Evolutionary conservation across 352 stramenopile species (phyloP).

Genomic region (Phytophthora kernoviae): DNA sequence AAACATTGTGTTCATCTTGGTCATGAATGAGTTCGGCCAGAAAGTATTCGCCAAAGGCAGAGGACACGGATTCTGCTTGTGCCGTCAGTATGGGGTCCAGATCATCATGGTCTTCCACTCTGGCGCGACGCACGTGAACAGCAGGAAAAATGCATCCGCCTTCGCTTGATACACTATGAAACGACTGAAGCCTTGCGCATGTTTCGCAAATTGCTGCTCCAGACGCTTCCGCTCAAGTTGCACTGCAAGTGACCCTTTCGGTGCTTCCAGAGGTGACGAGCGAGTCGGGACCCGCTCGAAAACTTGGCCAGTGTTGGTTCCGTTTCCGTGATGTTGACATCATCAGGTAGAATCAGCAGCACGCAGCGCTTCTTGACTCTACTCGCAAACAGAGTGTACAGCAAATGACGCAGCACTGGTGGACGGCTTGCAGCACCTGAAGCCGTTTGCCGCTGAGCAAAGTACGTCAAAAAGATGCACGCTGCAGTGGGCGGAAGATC

Average conservation of each 20-base stretch:
- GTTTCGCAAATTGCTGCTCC: conserved; percentile 39
- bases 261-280: conserved; percentile 5
- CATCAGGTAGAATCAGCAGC: conserved; percentile 56
- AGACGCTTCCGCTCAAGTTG: conserved; percentile 18
- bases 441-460: conserved; percentile 53
- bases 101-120: conserved; percentile 86
- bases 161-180: conserved; percentile 56
- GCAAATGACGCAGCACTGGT: conserved; percentile 56
- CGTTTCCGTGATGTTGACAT: conserved; percentile 43
- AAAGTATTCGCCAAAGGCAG: conserved; percentile 92
- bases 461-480: conserved; percentile 64
- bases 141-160: conserved; percentile 41
- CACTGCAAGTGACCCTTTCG: conserved; percentile 6
- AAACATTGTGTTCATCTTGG: conserved; percentile 88
- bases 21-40: conserved; percentile 91
- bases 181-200: conserved; percentile 46
- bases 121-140: conserved; percentile 62
- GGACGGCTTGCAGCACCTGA: conserved; percentile 30
- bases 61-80: conserved; percentile 67
- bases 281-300: conserved; percentile 47
- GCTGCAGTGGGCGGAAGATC: conserved; percentile 48
- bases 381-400: conserved; percentile 56
- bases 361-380: conserved; percentile 45
- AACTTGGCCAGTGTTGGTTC: conserved; percentile 65
- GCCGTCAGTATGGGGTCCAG: conserved; percentile 67